phyloP scores from a whole-genome alignment of 768 basidiomycete species.

The Hypsizygus marmoreus region DNA sequence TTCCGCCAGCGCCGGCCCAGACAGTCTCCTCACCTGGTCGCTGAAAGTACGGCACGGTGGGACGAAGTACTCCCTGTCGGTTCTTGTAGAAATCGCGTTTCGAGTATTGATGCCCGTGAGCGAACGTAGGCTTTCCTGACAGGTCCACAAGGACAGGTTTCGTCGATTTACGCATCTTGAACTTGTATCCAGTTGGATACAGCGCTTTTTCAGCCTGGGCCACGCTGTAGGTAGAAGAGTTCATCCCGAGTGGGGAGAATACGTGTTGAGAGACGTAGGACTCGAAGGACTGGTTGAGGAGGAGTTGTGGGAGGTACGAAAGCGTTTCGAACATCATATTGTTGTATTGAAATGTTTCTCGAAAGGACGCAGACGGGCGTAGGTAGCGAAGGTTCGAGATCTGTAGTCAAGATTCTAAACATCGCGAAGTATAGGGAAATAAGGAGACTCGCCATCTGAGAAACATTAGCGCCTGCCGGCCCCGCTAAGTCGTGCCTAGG shows the following conservation, averaged over 20 bases:
- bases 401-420: slow-evolving; percentile 18
- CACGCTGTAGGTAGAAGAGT: slow-evolving; percentile 40
- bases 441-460: slow-evolving; percentile 34
- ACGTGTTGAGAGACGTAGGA: slow-evolving; percentile 40
- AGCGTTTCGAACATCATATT: slow-evolving; percentile 47
- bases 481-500: slow-evolving; percentile 46
- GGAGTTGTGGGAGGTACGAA: slow-evolving; percentile 37
- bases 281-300: slow-evolving; percentile 42
- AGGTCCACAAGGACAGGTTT: too few relatives aligned
- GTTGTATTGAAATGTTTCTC: slow-evolving; percentile 47
- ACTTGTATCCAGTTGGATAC: slow-evolving; percentile 6
- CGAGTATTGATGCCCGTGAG: slow-evolving; percentile 38
- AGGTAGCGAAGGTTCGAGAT: slow-evolving; percentile 38
- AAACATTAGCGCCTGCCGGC: slow-evolving; percentile 29
- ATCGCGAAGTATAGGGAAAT: neutral
- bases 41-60: slow-evolving; percentile 41
- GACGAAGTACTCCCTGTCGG: slow-evolving; percentile 31
- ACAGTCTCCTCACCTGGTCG: slow-evolving; percentile 39
- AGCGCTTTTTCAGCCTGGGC: slow-evolving; percentile 34
- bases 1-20: slow-evolving; percentile 45
- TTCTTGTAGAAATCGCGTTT: slow-evolving; percentile 31
- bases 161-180: neutral
- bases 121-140: slow-evolving; percentile 30
- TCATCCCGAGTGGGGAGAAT: slow-evolving; percentile 41
- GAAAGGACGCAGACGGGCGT: slow-evolving; percentile 39